These are phyloP conservation scores for Lachnellula occidentalis DNA, from an alignment of 2,329 filamentous ascomycete genomes.

Conservation along the genomic window DNA sequence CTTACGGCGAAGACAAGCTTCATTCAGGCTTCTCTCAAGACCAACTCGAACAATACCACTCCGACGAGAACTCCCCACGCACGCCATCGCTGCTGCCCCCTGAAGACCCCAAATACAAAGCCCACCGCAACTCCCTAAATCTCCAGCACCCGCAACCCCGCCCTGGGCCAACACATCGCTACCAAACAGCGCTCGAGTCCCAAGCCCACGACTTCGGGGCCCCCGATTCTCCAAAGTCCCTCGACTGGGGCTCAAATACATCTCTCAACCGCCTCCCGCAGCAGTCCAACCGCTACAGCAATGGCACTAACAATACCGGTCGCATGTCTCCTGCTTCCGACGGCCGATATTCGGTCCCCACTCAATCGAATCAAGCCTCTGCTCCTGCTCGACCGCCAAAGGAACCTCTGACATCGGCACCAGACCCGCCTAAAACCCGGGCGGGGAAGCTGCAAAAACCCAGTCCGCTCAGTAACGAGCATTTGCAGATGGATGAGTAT, in stretches of 20 bases:
- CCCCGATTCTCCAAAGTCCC: conserved; percentile 53
- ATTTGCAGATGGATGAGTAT: conserved; percentile 29
- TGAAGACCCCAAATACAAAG: conserved; percentile 75
- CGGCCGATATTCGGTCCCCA: conserved; percentile 22
- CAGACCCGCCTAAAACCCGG: conserved; percentile 41
- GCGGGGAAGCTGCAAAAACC: conserved; percentile 48
- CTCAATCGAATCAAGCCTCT: conserved; percentile 28
- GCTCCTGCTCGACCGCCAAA: conserved; percentile 56
- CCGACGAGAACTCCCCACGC: conserved; percentile 10
- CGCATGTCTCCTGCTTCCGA: conserved; percentile 29
- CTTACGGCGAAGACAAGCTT: conserved; percentile 56
- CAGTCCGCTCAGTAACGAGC: conserved; percentile 52
- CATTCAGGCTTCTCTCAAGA: conserved; percentile 52
- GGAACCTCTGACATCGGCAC: conserved; percentile 46
- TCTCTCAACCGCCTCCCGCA: conserved; percentile 47
- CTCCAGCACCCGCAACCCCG: conserved; percentile 75
- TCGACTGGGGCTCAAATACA: conserved; percentile 58
- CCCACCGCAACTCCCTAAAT: conserved; percentile 74
- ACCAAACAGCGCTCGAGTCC: conserved; percentile 67
- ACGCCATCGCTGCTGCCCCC: conserved; percentile 27
- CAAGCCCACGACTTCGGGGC: conserved; percentile 63
- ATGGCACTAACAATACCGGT: conserved; percentile 25
- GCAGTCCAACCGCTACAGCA: conserved; percentile 45
- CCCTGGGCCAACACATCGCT: conserved; percentile 66
- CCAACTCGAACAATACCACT: conserved; percentile 32